phyloP scores from a whole-genome alignment of 257 asterid genomes.

The Solanum chiquidenum region DNA sequence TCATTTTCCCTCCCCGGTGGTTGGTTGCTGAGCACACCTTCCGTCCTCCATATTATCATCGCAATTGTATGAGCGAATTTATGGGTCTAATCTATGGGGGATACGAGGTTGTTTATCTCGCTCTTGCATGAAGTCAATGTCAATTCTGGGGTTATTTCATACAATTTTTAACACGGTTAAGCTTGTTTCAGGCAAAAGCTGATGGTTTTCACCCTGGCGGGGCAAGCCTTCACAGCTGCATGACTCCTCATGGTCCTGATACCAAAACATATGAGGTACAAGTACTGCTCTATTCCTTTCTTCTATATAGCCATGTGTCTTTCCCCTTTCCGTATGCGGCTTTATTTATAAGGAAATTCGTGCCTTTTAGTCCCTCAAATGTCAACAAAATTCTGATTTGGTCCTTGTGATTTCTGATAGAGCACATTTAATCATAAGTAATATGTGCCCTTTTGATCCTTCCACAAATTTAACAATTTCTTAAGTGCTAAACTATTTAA shows the following conservation, averaged over 20 bases:
- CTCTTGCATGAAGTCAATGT: neutral
- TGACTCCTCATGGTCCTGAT: slow-evolving; percentile 99
- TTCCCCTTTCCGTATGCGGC: neutral
- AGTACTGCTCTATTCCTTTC: neutral
- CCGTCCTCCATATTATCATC: slow-evolving; percentile 98
- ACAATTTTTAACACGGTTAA: neutral
- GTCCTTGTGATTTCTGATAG: neutral
- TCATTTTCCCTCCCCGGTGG: slow-evolving; percentile 96
- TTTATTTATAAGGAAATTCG: neutral
- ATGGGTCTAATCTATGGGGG: slow-evolving; percentile 92
- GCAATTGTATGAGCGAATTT: slow-evolving; percentile 97
- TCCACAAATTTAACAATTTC: neutral
- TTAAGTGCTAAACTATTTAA: neutral
- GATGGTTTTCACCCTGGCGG: slow-evolving; percentile 97
- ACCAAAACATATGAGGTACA: slow-evolving; percentile 87
- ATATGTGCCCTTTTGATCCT: neutral
- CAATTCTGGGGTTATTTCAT: neutral
- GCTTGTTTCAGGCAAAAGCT: slow-evolving; percentile 77
- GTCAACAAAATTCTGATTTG: neutral
- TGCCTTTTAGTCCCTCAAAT: neutral
- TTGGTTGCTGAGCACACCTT: slow-evolving; percentile 93
- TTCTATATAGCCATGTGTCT: neutral
- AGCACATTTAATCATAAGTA: neutral
- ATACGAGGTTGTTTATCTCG: slow-evolving; percentile 54
- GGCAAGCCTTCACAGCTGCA: slow-evolving; percentile 97